phyloP scores from a whole-genome alignment of 306 rosid genomes.

The Cucurbita maxima region DNA sequence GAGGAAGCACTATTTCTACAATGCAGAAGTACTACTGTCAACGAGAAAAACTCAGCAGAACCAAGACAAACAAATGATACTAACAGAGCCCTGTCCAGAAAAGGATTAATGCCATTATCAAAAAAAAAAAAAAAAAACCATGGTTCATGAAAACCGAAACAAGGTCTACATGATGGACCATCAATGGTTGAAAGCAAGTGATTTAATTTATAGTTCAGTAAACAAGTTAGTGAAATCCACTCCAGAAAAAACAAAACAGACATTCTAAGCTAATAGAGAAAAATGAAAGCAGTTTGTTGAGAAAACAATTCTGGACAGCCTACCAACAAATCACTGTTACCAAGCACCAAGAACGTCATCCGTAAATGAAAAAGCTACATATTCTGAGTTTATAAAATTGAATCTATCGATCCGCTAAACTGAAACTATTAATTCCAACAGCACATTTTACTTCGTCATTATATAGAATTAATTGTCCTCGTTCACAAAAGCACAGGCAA shows the following conservation, averaged over 20 bases:
- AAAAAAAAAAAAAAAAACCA: background rate
- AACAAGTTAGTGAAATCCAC: background rate
- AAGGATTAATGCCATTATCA: background rate
- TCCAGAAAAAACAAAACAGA: background rate
- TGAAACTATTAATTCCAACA: background rate
- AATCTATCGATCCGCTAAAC: background rate
- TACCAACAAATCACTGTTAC: background rate
- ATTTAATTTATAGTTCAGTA: background rate
- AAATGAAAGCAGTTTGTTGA: background rate
- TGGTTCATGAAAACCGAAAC: background rate
- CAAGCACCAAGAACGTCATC: background rate
- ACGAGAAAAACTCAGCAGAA: background rate
- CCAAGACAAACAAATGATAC: background rate
- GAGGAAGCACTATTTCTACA: slow-evolving; percentile 1
- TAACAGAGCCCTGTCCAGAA: background rate
- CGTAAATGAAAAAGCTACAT: background rate
- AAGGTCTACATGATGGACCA: background rate
- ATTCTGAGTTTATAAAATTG: background rate
- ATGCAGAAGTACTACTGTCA: background rate
- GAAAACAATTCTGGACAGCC: background rate
- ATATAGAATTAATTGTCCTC: background rate
- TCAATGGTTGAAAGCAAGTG: background rate
- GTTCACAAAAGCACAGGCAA: background rate
- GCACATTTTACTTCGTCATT: background rate
- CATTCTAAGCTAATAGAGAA: background rate